phyloP scores from a whole-genome alignment of 345 rosid species.

The Eucalyptus erythrocorys region DNA sequence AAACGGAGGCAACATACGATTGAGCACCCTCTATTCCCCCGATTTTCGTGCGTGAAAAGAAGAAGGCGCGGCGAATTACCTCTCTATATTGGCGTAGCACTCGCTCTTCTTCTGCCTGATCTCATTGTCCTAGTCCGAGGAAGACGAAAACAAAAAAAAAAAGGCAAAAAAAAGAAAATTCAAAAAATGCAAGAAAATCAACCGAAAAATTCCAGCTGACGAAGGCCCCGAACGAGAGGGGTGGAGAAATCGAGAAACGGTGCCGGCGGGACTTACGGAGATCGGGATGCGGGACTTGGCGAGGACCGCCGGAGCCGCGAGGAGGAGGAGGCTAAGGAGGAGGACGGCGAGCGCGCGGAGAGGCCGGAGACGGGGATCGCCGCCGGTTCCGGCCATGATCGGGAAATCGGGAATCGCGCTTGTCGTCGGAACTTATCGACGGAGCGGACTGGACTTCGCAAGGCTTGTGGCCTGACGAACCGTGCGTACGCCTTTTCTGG shows the following conservation, averaged over 20 bases:
- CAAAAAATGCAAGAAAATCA: not conserved
- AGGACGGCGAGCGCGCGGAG: not conserved
- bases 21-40: too few relatives aligned
- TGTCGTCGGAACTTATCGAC: accelerated
- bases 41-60: too few relatives aligned
- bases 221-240: not conserved
- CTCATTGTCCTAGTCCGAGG: conserved; percentile 34
- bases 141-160: not conserved
- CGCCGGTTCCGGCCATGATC: not conserved
- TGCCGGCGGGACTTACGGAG: conserved; percentile 12
- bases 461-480: not conserved
- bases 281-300: conserved; percentile 47
- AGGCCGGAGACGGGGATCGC: not conserved
- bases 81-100: conserved; percentile 68
- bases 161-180: too few relatives aligned
- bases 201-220: not conserved
- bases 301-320: not conserved
- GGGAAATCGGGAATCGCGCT: not conserved
- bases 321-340: conserved; percentile 13
- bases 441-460: accelerated
- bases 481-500: not conserved
- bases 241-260: not conserved
- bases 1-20: too few relatives aligned
- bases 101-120: conserved; percentile 49
- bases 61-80: conserved; percentile 7